phyloP scores from a whole-genome alignment of 805 yeast species.

The Zygoascus flipseniorum region DNA sequence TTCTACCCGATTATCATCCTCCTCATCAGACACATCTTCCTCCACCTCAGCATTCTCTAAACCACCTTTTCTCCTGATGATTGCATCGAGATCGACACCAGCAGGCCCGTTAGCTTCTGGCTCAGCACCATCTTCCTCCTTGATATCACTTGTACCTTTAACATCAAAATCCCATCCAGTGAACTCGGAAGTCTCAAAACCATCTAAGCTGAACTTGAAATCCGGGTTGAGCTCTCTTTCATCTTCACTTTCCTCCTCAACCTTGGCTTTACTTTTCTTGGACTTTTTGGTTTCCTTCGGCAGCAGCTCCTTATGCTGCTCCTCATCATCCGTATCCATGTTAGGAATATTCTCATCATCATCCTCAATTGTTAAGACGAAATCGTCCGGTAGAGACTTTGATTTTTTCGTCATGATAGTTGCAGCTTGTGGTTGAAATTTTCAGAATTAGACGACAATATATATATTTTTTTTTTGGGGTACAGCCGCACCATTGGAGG shows the following conservation, averaged over 20 bases:
- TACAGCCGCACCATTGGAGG: too few relatives aligned
- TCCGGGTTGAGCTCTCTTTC: slow-evolving; percentile 61
- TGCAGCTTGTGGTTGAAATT: not conserved
- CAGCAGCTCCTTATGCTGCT: slow-evolving; percentile 11
- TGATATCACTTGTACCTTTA: slow-evolving; percentile 10
- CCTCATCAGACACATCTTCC: slow-evolving; percentile 25
- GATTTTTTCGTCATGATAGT: slow-evolving; percentile 4
- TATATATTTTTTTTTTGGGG: not conserved
- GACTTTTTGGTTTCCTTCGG: slow-evolving; percentile 9
- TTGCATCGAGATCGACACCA: slow-evolving; percentile 80
- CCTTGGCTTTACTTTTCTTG: slow-evolving; percentile 17
- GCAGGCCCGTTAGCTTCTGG: slow-evolving; percentile 18
- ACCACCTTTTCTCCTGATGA: slow-evolving; percentile 82
- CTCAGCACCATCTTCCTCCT: slow-evolving; percentile 25
- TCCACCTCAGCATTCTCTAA: slow-evolving; percentile 37
- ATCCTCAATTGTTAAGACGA: slow-evolving; percentile 72
- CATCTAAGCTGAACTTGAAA: slow-evolving; percentile 61
- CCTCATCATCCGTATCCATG: slow-evolving; percentile 43
- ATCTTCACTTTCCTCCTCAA: slow-evolving; percentile 12
- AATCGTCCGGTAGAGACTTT: slow-evolving; percentile 31
- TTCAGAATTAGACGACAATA: not conserved
- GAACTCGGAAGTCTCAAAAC: slow-evolving; percentile 29
- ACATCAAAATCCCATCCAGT: slow-evolving; percentile 83
- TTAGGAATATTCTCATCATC: slow-evolving; percentile 62
- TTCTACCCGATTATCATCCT: slow-evolving; percentile 17